Evolutionary conservation across 1,284 basidiomycete species (phyloP).

Genomic region (Apiotrichum porosum): DNA sequence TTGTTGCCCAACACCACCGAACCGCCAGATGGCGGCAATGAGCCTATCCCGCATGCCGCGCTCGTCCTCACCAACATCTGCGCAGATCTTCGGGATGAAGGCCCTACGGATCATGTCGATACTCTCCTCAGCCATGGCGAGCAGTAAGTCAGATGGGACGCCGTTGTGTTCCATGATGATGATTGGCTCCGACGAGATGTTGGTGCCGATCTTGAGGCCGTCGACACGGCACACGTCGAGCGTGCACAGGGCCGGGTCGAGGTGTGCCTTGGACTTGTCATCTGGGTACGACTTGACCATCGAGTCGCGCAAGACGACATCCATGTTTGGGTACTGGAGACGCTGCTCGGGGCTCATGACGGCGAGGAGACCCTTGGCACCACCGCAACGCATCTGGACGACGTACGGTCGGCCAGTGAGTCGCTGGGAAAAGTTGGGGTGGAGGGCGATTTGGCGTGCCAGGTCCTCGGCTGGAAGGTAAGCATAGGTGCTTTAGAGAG

Average conservation of each 20-base stretch:
- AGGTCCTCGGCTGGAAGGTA: slow-evolving; percentile 28
- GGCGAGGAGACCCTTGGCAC: slow-evolving; percentile 36
- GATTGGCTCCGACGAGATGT: slow-evolving; percentile 29
- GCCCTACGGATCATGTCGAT: slow-evolving; percentile 20
- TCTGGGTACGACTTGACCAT: slow-evolving; percentile 35
- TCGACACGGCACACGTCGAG: slow-evolving; percentile 30
- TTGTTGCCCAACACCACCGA: slow-evolving; percentile 31
- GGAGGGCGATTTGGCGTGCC: slow-evolving; percentile 20
- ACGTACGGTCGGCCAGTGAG: slow-evolving; percentile 18
- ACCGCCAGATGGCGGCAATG: slow-evolving; percentile 12
- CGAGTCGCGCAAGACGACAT: slow-evolving; percentile 33
- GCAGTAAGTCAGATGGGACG: slow-evolving; percentile 21
- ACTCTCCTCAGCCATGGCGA: slow-evolving; percentile 16
- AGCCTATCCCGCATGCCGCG: slow-evolving; percentile 21
- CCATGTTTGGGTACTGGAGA: slow-evolving; percentile 18
- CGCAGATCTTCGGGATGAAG: slow-evolving; percentile 12
- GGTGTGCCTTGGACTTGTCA: not conserved
- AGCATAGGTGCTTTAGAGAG: not conserved
- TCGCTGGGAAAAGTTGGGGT: slow-evolving; percentile 12
- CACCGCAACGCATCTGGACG: slow-evolving; percentile 36
- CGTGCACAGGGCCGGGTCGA: slow-evolving; percentile 26
- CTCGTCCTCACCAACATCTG: slow-evolving; percentile 16
- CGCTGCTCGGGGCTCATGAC: slow-evolving; percentile 29
- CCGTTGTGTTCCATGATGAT: slow-evolving; percentile 30
- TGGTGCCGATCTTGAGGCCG: slow-evolving; percentile 22